These are phyloP conservation scores for Gardenia jasminoides DNA, from an alignment of 257 asterid species.

Conservation along the genomic window DNA sequence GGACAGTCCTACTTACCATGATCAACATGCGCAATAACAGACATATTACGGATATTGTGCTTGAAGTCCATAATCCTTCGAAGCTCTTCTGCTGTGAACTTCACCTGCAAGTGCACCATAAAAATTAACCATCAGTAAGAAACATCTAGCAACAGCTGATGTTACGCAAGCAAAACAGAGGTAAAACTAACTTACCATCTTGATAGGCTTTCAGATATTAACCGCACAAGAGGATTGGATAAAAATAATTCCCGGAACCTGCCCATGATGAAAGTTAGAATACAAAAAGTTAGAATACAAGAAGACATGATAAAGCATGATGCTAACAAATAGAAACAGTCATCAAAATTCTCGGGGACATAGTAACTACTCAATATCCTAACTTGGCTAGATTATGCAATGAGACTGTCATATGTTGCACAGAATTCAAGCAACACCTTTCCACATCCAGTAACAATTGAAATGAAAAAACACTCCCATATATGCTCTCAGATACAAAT, in stretches of 20 bases:
- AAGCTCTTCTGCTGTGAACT: conserved; percentile 45
- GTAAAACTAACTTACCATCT: conserved; percentile 22
- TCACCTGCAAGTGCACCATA: conserved; percentile 31
- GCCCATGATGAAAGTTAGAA: background rate
- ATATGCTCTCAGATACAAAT: background rate
- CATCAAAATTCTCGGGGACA: background rate
- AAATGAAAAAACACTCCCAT: background rate
- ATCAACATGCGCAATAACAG: conserved; percentile 50
- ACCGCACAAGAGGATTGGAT: background rate
- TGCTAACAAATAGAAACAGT: background rate
- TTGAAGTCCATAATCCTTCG: conserved; percentile 43
- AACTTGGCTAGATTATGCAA: background rate
- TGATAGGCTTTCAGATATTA: conserved; percentile 1
- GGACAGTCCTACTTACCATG: conserved; percentile 25
- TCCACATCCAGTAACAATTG: background rate
- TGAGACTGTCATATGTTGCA: background rate
- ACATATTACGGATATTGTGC: conserved; percentile 47
- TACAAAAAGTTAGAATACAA: background rate
- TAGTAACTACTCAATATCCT: too few species aligned
- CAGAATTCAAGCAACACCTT: background rate
- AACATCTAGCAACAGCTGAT: background rate
- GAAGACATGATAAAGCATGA: background rate
- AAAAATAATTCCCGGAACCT: background rate
- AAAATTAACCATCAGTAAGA: background rate
- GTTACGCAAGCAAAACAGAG: background rate